These are phyloP conservation scores for Fusarium sp. DNA, from an alignment of 2,329 filamentous ascomycete species.

Conservation along the genomic window DNA sequence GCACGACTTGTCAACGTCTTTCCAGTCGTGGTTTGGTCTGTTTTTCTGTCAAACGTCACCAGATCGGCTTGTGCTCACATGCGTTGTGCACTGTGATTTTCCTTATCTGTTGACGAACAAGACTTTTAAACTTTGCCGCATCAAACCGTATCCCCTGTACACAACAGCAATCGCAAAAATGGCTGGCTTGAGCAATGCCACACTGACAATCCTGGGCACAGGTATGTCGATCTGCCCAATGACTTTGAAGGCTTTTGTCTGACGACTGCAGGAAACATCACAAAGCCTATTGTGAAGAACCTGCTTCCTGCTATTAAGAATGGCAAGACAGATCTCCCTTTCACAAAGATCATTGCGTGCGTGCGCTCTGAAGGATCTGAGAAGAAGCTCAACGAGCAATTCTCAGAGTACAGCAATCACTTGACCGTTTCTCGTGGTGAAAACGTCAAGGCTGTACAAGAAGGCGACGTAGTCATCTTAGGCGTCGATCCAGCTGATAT, in stretches of 20 bases:
- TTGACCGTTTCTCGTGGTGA: conserved; percentile 50
- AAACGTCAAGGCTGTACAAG: conserved; percentile 51
- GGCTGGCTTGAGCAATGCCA: conserved; percentile 32
- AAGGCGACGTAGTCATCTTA: conserved; percentile 59
- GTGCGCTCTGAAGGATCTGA: conserved; percentile 48
- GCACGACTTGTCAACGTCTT: conserved; percentile 34
- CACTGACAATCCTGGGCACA: conserved; percentile 45
- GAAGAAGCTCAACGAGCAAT: conserved; percentile 35
- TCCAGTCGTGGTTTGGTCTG: conserved; percentile 30
- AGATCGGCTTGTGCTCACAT: neutral
- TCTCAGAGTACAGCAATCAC: conserved; percentile 25
- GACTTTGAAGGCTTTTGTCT: neutral
- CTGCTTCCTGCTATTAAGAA: conserved; percentile 28
- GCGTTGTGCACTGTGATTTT: neutral
- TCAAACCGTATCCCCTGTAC: neutral
- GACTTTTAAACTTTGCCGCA: neutral
- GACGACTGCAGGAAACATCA: conserved; percentile 47
- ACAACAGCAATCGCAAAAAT: conserved; percentile 18
- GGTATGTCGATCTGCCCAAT: conserved; percentile 16
- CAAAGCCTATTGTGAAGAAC: conserved; percentile 48
- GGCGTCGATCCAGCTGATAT: conserved; percentile 62
- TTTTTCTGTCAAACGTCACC: neutral
- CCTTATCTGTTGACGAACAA: conserved; percentile 1
- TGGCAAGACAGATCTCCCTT: conserved; percentile 30
- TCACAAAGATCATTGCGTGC: conserved; percentile 47